Base-by-base conservation (phyloP, 1,284 basidiomycete species). In the Ustanciosporium gigantosporum region DNA sequence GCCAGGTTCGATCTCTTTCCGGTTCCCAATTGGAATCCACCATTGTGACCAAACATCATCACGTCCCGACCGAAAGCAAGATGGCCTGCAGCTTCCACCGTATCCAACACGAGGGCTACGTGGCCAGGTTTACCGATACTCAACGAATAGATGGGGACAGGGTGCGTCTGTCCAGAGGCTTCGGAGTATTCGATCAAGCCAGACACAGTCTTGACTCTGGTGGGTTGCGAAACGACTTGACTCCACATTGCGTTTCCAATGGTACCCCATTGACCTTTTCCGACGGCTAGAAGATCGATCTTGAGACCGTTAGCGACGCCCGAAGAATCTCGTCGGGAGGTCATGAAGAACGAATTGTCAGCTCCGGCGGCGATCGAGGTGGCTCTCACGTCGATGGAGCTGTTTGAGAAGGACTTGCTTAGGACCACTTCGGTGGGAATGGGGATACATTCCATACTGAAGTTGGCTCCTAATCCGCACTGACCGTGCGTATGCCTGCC, bases 361-460 rank as follows among this genome's bases (percentile, higher is more conserved):
- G 52, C 68, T 11, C 73, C 74, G 1, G 74, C 73, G 2, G 62
- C 65, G 25, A 77, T 59, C 34, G 55, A 51, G 17, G 43, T 60
- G 16, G 61, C 64, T 1, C 45, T 36, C 15, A 73, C 50, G 24
- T 73, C 69, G 15, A 50, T 27, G 27, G 60, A 62, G 34, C 83
- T 83, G 16, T 83, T 83, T 11, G 86, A 81, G 49, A 84, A 83
- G 31, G 82, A 81, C 31, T 83, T 82, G 79, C 84, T 84, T 13
- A 94, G 80, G 11, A 88, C 82, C 14, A 95, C 84, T 78, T 97
- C 92, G 5, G 90, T 91, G 0, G 92, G 93, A 2, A 89, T 83
- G 2, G 84, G 86, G 49, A 96, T 87, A 4, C 84, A 84, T 37
- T 89, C 85, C 44, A 89, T 80, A 5, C 84, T 83, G 15, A 88